Evolutionary conservation across 169 alveolate species (phyloP).

Genomic region (Babesia gibsoni): DNA sequence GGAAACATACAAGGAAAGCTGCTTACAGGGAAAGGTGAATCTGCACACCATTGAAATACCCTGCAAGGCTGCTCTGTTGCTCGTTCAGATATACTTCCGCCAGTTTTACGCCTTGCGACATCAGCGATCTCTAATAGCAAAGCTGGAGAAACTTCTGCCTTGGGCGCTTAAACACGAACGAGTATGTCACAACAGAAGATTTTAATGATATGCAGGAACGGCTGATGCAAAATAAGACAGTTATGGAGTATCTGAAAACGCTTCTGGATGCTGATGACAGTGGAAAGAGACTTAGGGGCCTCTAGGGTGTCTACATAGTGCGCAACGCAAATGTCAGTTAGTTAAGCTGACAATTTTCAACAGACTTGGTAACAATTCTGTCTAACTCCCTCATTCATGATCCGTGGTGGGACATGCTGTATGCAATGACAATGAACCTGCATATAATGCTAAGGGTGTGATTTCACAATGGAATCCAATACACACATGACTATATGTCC

Average conservation of each 20-base stretch:
- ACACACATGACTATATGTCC: too few relatives aligned
- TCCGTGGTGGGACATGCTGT: too few relatives aligned
- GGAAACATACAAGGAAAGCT: slow-evolving; percentile 18
- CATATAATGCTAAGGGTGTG: too few relatives aligned
- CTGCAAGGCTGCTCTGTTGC: slow-evolving; percentile 19
- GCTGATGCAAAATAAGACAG: slow-evolving; percentile 28
- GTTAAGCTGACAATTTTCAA: too few relatives aligned
- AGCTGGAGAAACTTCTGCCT: slow-evolving; percentile 29
- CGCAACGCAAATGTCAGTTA: too few relatives aligned
- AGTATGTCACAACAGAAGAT: slow-evolving; percentile 26
- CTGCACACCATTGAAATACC: slow-evolving; percentile 31
- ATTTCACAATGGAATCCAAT: too few relatives aligned
- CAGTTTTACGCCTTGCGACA: slow-evolving; percentile 32
- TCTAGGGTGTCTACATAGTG: too few relatives aligned
- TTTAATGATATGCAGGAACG: slow-evolving; percentile 20
- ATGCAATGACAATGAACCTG: too few relatives aligned
- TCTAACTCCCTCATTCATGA: too few relatives aligned
- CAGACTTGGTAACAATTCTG: too few relatives aligned
- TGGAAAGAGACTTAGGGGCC: slow-evolving; percentile 24
- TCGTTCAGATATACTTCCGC: slow-evolving; percentile 42
- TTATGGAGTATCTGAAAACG: slow-evolving; percentile 23
- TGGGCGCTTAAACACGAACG: slow-evolving; percentile 15
- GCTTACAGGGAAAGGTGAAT: background rate
- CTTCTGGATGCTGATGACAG: slow-evolving; percentile 18
- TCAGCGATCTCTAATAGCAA: slow-evolving; percentile 32